Conservation (phyloP, 768 basidiomycete species). For the Candolleomyces efflorescens region DNA sequence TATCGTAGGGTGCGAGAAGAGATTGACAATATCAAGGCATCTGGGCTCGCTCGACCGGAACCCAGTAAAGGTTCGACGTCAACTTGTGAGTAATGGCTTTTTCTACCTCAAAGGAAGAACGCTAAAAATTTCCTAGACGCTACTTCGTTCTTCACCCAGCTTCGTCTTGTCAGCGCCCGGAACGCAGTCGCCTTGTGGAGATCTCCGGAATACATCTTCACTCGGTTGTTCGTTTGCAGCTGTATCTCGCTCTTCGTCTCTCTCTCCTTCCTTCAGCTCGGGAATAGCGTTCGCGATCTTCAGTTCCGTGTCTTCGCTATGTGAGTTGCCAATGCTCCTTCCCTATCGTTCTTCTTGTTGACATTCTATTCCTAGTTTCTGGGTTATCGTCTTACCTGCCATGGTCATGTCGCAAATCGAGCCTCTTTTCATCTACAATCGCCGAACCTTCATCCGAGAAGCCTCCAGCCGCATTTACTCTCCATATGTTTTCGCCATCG, state of each 20-base stretch:
- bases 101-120: neutral
- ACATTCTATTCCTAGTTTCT: slow-evolving; percentile 41
- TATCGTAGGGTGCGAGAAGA: slow-evolving; percentile 35
- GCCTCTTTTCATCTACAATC: slow-evolving; percentile 76
- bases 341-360: neutral
- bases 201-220: slow-evolving; percentile 83
- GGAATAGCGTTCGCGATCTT: slow-evolving; percentile 57
- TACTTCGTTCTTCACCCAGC: slow-evolving; percentile 71
- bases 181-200: slow-evolving; percentile 76
- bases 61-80: slow-evolving; percentile 35
- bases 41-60: slow-evolving; percentile 39
- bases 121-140: slow-evolving; percentile 44
- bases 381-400: slow-evolving; percentile 63
- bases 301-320: slow-evolving; percentile 81
- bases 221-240: slow-evolving; percentile 70
- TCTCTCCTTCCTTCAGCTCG: slow-evolving; percentile 75
- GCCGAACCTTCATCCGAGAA: slow-evolving; percentile 43
- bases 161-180: slow-evolving; percentile 60
- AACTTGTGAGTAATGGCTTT: slow-evolving; percentile 37
- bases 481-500: slow-evolving; percentile 78
- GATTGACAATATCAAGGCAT: slow-evolving; percentile 43
- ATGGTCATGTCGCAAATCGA: slow-evolving; percentile 79
- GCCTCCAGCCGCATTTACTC: slow-evolving; percentile 84
- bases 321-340: slow-evolving; percentile 32
- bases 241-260: slow-evolving; percentile 71